These are phyloP conservation scores for Lodderomyces theae DNA, from an alignment of 1,139 yeast species.

Conservation along the genomic window DNA sequence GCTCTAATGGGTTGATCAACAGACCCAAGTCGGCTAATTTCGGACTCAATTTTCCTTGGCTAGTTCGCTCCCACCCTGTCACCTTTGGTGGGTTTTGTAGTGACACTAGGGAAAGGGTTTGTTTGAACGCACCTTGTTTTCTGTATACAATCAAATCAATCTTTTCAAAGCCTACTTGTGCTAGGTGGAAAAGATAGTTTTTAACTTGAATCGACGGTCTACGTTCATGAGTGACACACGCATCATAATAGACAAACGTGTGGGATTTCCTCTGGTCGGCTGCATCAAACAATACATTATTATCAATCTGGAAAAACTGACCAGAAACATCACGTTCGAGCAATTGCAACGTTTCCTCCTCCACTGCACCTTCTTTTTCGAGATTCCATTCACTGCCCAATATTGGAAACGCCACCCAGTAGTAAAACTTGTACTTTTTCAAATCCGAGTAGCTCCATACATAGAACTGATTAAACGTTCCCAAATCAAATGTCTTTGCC, in stretches of 20 bases:
- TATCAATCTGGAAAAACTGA: conserved; percentile 17
- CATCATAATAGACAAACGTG: conserved; percentile 58
- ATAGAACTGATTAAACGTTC: conserved; percentile 41
- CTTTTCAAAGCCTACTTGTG: conserved; percentile 28
- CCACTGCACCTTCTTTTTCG: conserved; percentile 8
- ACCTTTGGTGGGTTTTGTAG: conserved; percentile 31
- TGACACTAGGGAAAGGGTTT: conserved; percentile 18
- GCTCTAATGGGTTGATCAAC: conserved; percentile 71
- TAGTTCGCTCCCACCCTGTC: conserved; percentile 89
- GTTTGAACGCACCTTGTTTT: conserved; percentile 25
- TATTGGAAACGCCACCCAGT: conserved; percentile 86
- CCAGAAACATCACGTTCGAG: conserved; percentile 2
- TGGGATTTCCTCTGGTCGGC: conserved; percentile 6
- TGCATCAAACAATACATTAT: conserved; percentile 8
- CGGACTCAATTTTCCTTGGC: conserved; percentile 71
- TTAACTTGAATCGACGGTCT: conserved; percentile 63
- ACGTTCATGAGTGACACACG: conserved; percentile 42
- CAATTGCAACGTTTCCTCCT: conserved; percentile 5
- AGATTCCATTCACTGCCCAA: conserved; percentile 47
- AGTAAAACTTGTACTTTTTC: conserved; percentile 80
- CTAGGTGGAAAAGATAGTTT: conserved; percentile 61
- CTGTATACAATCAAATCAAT: conserved; percentile 40
- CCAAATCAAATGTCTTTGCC: conserved; percentile 13
- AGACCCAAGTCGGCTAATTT: conserved; percentile 79
- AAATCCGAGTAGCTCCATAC: conserved; percentile 79